Conservation (phyloP, 176 grass and related monocot genomes). For the Aegilops bicornis region DNA sequence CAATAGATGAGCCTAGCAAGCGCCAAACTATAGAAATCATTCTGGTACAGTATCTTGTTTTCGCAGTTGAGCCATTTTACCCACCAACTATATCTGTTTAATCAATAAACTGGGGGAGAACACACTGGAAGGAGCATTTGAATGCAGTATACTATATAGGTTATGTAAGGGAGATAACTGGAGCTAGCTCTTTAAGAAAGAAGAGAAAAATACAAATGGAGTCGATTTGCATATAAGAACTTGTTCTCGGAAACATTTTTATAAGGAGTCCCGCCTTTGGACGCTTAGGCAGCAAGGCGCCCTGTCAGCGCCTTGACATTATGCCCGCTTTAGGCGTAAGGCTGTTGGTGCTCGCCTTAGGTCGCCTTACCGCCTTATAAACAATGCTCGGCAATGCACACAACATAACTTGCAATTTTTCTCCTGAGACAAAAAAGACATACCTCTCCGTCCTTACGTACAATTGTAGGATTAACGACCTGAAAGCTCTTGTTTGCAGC, state of each 20-base stretch:
- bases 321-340: no score
- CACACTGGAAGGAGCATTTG: neutral
- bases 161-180: neutral
- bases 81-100: neutral
- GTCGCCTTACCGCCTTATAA: no score
- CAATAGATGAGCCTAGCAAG: neutral
- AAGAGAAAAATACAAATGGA: neutral
- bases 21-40: neutral
- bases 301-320: no score
- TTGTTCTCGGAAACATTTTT: neutral
- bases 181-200: neutral
- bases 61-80: neutral
- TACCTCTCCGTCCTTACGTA: conserved; percentile 55
- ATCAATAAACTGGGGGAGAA: neutral
- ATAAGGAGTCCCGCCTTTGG: no score
- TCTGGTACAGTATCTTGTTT: neutral
- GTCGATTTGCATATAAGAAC: neutral
- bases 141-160: neutral
- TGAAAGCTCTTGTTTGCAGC: conserved; percentile 76
- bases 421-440: conserved; percentile 7
- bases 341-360: no score
- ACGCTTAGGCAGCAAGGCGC: no score
- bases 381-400: neutral
- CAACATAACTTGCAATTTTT: neutral
- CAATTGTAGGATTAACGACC: conserved; percentile 64